Evolutionary conservation across 257 asterid genomes (phyloP).

Genomic region (Plectranthus barbatus): DNA sequence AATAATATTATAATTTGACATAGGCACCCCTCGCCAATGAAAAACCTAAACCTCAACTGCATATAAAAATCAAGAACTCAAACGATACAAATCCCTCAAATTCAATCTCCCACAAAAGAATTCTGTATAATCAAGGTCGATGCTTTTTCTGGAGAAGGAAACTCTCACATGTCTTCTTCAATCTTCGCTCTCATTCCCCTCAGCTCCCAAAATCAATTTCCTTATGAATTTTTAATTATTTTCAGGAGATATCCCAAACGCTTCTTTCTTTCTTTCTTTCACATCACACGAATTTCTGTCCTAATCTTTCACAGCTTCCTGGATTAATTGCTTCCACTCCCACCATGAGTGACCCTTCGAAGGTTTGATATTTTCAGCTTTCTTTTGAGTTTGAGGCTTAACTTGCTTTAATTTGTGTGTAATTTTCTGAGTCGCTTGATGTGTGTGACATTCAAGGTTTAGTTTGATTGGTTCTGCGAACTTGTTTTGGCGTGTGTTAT

Average conservation of each 20-base stretch:
- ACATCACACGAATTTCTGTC: constrained; percentile 13
- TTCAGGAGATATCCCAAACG: constrained; percentile 20
- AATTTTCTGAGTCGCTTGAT: constrained; percentile 1
- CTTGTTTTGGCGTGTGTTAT: not conserved
- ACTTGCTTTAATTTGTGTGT: not conserved
- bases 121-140: too few relatives aligned
- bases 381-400: not conserved
- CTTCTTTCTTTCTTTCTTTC: constrained; percentile 33
- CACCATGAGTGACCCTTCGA: constrained; percentile 52
- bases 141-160: too few relatives aligned
- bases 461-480: constrained; percentile 1
- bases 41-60: constrained; percentile 40
- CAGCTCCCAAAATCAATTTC: constrained; percentile 18
- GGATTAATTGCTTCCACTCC: constrained; percentile 23
- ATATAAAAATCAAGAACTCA: not conserved
- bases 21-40: not conserved
- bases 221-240: constrained; percentile 26
- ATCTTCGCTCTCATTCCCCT: constrained; percentile 17
- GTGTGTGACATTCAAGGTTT: not conserved
- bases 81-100: not conserved
- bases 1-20: too few relatives aligned
- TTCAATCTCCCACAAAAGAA: too few relatives aligned
- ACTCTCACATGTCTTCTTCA: constrained; percentile 61
- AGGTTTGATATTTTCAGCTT: constrained; percentile 32
- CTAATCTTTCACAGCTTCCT: constrained; percentile 10